phyloP scores from a whole-genome alignment of 1,139 yeast species.

The Protomyces macrosporus region DNA sequence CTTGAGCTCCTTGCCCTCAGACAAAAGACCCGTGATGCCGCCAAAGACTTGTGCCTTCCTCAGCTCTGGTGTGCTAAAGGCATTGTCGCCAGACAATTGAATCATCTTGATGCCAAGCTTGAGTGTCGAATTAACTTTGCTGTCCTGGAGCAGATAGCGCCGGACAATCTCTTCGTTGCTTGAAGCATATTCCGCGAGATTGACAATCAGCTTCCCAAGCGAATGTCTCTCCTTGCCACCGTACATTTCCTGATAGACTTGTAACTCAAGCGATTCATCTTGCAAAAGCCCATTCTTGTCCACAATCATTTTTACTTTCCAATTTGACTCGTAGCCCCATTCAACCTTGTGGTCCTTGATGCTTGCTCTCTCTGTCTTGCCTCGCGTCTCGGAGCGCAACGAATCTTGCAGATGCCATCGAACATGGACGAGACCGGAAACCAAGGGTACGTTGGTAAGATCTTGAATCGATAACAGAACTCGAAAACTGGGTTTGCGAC shows the following conservation, averaged over 20 bases:
- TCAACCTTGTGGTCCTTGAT: constrained; percentile 49
- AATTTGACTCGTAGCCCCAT: constrained; percentile 45
- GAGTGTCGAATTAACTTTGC: constrained; percentile 75
- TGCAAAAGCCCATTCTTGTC: constrained; percentile 39
- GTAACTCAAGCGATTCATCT: constrained; percentile 37
- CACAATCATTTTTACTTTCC: constrained; percentile 44
- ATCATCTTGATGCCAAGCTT: constrained; percentile 48
- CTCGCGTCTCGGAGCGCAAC: constrained; percentile 43
- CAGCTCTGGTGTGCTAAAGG: constrained; percentile 33
- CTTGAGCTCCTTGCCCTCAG: constrained; percentile 32
- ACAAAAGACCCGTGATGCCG: constrained; percentile 39
- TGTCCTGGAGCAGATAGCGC: constrained; percentile 64
- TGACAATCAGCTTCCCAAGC: constrained; percentile 63
- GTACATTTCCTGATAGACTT: constrained; percentile 38
- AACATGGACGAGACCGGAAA: constrained; percentile 62
- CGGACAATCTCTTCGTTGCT: constrained; percentile 44
- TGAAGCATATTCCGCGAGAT: constrained; percentile 66
- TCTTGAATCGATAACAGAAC: constrained; percentile 60
- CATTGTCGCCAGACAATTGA: constrained; percentile 45
- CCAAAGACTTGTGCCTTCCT: constrained; percentile 37
- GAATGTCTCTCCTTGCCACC: constrained; percentile 41
- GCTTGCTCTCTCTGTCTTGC: constrained; percentile 45
- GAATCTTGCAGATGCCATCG: constrained; percentile 53
- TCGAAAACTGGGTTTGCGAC: constrained; percentile 48
- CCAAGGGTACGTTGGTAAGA: constrained; percentile 74